A percentile compares a stretch with the other conserved stretches of the same genome.
Evolutionary conservation across 352 stramenopile species (phyloP).

Genomic region (Globisporangium acanthophoron): DNA sequence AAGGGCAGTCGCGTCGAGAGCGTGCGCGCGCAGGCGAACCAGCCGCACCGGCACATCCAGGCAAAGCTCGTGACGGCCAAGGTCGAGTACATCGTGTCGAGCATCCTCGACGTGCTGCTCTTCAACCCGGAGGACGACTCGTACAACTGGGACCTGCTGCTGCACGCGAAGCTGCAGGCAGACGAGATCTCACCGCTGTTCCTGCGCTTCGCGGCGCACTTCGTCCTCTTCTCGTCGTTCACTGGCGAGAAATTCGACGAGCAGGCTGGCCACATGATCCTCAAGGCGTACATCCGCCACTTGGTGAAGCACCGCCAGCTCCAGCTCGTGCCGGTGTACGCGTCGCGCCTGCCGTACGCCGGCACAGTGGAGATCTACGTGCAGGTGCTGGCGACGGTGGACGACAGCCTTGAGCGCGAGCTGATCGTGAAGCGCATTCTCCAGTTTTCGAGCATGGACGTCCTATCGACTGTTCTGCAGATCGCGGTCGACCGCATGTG

Average conservation of each 20-base stretch:
- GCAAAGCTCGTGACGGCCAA: conserved; percentile 73
- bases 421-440: conserved; percentile 62
- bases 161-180: conserved; percentile 32
- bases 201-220: conserved; percentile 76
- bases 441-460: conserved; percentile 56
- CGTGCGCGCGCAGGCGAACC: conserved; percentile 62
- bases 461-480: conserved; percentile 56
- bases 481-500: conserved; percentile 49
- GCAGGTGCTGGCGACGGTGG: conserved; percentile 58
- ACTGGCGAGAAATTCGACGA: conserved; percentile 66
- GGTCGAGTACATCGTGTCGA: conserved; percentile 71
- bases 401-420: conserved; percentile 60
- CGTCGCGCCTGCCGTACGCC: conserved; percentile 46
- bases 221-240: conserved; percentile 67
- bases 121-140: conserved; percentile 35
- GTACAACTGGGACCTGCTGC: conserved; percentile 66
- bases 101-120: conserved; percentile 50
- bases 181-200: conserved; percentile 52
- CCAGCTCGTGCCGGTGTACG: conserved; percentile 73
- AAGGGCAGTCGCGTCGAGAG: conserved; percentile 49
- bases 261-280: conserved; percentile 63
- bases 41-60: conserved; percentile 73
- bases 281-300: conserved; percentile 81
- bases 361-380: conserved; percentile 69
- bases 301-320: conserved; percentile 74